Base-by-base conservation (phyloP, 148 eudicot genomes). In the Persicaria maculosa region DNA sequence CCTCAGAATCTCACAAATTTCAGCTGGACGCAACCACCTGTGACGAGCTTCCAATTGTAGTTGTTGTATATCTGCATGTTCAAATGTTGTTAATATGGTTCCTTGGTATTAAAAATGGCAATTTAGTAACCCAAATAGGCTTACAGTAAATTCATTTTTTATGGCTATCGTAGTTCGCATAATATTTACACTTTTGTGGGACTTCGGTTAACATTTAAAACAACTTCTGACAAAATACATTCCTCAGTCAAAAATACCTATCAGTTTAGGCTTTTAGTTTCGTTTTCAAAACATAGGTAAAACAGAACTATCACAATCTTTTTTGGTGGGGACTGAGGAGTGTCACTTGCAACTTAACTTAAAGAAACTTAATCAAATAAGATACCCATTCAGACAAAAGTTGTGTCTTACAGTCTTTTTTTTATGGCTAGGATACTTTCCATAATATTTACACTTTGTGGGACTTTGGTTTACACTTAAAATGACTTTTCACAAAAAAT, bases 21-120 rank as follows among this genome's bases (percentile, higher is more conserved):
- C 96, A 76, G 90, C 82, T 1, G 96, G 87, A 12, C 96, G 87
- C 77, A 90, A 77, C 96, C 96, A 90, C 72, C 96, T 85, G 75
- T 85, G 79, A 72, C 84, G 85, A 55, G 92, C 96, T 82, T 88
- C 96, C 64, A 71, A 47, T 44, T 86, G 85, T 77, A 90, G 77
- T 75, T 86, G 96, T 59, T 86, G 83, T 72, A 86, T 77, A 76
- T 85, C 90, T 87, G 76, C 76, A 64, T 8, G 58, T 40, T 44
- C 36, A 75, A 44, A 43, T 46, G 59, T 50, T 7, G 36, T 62
- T 57, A 52, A 55, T 15, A 16, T 46, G n/a, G 22, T 52, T 9
- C 57, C 8, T 4, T 19, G 11, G 55, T 22, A 47, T 16, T 59
- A 75, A 65, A 25, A 59, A 64, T 84, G 84, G 85, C 81, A 59